Base-by-base conservation (phyloP, 2,329 filamentous ascomycete genomes). In the Cercospora sp. region DNA sequence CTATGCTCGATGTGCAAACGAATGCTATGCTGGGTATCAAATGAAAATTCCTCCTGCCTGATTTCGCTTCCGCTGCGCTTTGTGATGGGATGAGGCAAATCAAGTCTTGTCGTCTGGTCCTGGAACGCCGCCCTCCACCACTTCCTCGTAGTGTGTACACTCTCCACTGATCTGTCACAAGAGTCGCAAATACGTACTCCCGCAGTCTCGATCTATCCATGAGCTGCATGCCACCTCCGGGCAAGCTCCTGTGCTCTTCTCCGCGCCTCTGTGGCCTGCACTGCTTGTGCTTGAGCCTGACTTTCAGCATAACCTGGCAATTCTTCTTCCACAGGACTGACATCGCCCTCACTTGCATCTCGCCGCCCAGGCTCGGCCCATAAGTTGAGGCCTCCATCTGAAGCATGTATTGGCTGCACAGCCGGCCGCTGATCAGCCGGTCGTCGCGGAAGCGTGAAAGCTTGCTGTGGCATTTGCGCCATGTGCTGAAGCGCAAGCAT, bases 301-400 rank as follows among this genome's bases (percentile, higher is more conserved):
- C 81, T 83, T 65, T 81, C 77, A 28, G 80, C 82, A 68, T 84
- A 84, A 68, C 83, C 78, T 0, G 82, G 82, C 13, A 84, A 69
- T 68, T 80, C 78, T 26, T 80, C 80, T 10, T 75, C 73, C 5
- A 73, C 68, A 13, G 67, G 63, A 31, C 66, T 69, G 12, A 71
- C 63, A 36, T 66, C 65, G 13, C 65, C 63, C 5, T 69, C 67
- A 9, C 63, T 55, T n/a, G 68, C 65, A 7, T 65, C 48, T 18
- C 62, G 51, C 20, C 64, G 69, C 1, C 68, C 70, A 13, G 71
- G 68, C 10, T 73, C 67, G 26, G 73, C 55, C 73, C 73, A 76
- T 3, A 71, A 36, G 60, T 76, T 71, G 3, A 73, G 57, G 1
- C 70, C 69, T 13, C 42, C 60, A 30, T 64, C 62, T 13, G 62